Evolutionary conservation across 2,329 filamentous ascomycete species (phyloP).

Genomic region (Immersiporthe knoxdaviesiana): DNA sequence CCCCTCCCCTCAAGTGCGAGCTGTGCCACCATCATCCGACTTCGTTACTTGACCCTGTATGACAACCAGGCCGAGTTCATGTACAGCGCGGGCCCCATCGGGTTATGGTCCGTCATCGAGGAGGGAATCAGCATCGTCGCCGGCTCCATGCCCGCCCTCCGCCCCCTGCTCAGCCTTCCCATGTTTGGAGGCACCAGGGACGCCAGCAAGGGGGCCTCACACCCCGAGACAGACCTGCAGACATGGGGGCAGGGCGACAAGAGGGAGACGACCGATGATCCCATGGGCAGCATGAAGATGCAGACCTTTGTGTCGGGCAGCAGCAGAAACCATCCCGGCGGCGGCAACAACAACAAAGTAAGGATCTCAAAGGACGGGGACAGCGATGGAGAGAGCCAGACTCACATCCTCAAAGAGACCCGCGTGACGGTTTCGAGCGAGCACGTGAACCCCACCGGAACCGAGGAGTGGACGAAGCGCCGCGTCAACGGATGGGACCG

Average conservation of each 20-base stretch:
- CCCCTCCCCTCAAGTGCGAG: conserved; percentile 40
- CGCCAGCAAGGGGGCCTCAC: not conserved
- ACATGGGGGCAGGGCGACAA: not conserved
- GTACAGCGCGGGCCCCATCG: conserved; percentile 45
- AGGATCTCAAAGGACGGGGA: conserved; percentile 33
- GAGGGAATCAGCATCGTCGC: conserved; percentile 54
- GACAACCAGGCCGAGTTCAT: conserved; percentile 45
- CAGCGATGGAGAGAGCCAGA: conserved; percentile 40
- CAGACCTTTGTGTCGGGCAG: not conserved
- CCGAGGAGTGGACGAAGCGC: conserved; percentile 33
- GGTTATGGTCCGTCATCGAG: conserved; percentile 52
- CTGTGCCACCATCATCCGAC: conserved; percentile 45
- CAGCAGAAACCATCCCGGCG: conserved; percentile 2
- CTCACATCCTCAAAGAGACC: conserved; percentile 45
- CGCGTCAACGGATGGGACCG: conserved; percentile 34
- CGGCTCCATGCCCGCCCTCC: conserved; percentile 50
- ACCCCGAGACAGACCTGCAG: not conserved
- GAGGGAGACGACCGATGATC: not conserved
- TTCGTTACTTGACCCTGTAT: conserved; percentile 47
- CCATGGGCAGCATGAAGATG: not conserved
- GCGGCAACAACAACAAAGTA: conserved; percentile 14
- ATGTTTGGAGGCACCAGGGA: conserved; percentile 29
- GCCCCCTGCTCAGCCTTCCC: conserved; percentile 45
- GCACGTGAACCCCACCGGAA: conserved; percentile 4
- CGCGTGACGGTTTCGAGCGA: conserved; percentile 34